Base-by-base conservation (phyloP, 257 asterid genomes). In the Scutellaria galericulata region DNA sequence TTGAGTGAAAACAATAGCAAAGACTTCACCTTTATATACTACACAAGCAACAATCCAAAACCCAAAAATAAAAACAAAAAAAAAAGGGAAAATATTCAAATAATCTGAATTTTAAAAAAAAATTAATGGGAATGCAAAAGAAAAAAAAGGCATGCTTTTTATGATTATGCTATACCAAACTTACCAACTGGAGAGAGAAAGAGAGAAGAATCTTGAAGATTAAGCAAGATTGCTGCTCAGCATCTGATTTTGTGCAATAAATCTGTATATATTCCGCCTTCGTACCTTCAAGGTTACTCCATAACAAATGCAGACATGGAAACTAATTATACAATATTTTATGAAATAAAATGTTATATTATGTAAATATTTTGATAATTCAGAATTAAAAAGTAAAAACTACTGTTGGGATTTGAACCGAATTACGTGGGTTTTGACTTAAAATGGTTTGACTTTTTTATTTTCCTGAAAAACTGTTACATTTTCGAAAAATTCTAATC, bases 101-200 rank as follows among this genome's bases (percentile, higher is more conserved):
- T 71, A 60, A 70, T 54, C 59, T 52, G 47, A 73, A 63, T 37
- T 27, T 27, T 27, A 27, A 54, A 72, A 54, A 72, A 48, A 56
- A 52, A 5, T 20, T 14, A 66, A 58, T 27, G 45, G 42, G 75
- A 58, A 31, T 40, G 63, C 41, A 24, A 44, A 18, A 54, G 54
- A 64, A 63, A 72, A 47, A 40, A 70, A 58, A 64, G 75, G 63
- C 78, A 79, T 40, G 71, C 79, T 70, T 31, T 18, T 54, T 61
- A 78, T 83, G 60, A 80, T 66, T 67, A 58, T 37, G 65, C 31
- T 56, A 57, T 75, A 83, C 83, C 88, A 75, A 83, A 79, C 84
- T 56, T 68, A 81, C 79, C 86, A 79, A 77, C 84, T 42, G 75
- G 89, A 69, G 79, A 84, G 84, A 82, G 77, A 65, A 62, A 47